phyloP scores from a whole-genome alignment of 2,329 filamentous ascomycete species.

The Colletotrichum camelliae region DNA sequence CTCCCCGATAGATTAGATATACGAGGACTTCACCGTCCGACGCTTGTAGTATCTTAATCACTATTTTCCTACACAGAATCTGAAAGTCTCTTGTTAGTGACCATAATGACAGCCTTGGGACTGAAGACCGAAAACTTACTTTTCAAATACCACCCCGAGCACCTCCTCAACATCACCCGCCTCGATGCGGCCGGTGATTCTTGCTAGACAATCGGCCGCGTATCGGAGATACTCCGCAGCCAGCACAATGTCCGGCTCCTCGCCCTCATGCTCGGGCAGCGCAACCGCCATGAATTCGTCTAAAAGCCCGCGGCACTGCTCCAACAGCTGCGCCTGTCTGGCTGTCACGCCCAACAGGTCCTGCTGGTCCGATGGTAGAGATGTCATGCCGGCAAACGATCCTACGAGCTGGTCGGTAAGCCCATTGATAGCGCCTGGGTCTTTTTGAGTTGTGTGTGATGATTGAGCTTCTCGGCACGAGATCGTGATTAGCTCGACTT shows the following conservation, averaged over 20 bases:
- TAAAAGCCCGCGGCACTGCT: conserved; percentile 74
- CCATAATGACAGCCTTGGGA: background rate
- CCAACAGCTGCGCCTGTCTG: conserved; percentile 83
- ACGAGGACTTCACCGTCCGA: conserved; percentile 4
- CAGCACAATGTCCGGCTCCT: conserved; percentile 81
- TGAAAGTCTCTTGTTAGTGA: conserved; percentile 27
- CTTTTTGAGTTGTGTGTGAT: conserved; percentile 29
- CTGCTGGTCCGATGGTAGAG: conserved; percentile 73
- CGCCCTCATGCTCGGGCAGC: conserved; percentile 32
- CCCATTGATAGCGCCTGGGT: conserved; percentile 69
- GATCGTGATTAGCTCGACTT: conserved; percentile 58
- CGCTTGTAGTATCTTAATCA: background rate
- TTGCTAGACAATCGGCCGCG: conserved; percentile 80
- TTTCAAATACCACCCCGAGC: conserved; percentile 95
- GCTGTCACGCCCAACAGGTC: conserved; percentile 90
- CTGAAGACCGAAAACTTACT: conserved; percentile 61
- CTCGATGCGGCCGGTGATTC: conserved; percentile 86
- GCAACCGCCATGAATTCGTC: conserved; percentile 74
- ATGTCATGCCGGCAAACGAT: conserved; percentile 75
- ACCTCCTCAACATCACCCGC: conserved; percentile 94
- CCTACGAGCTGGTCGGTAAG: conserved; percentile 72
- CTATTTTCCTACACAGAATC: conserved; percentile 63
- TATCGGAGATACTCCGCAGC: conserved; percentile 87
- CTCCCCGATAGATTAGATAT: conserved; percentile 5
- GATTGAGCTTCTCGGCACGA: conserved; percentile 71